Conservation (phyloP, 495 filamentous ascomycete genomes). For the Aspergillus steynii region DNA sequence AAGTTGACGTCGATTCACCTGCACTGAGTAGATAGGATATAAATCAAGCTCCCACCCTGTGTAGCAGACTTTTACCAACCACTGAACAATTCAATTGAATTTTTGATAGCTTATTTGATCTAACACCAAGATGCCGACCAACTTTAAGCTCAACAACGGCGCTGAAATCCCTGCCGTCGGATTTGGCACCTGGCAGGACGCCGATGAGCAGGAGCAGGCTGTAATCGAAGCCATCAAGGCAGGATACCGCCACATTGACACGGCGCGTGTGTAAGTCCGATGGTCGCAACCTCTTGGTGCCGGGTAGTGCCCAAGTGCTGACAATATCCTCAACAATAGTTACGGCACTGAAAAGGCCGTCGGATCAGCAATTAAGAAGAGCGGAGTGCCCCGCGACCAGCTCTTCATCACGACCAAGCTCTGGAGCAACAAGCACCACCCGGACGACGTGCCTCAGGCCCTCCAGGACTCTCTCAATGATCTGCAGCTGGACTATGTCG, state of each 20-base stretch:
- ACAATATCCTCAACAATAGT: conserved; percentile 20
- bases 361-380: conserved; percentile 57
- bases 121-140: conserved; percentile 29
- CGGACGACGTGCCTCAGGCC: conserved; percentile 59
- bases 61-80: background rate
- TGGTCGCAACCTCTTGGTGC: background rate
- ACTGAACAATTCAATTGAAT: background rate
- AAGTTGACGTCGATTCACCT: conserved; percentile 15
- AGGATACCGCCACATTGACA: conserved; percentile 65
- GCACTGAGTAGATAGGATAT: background rate
- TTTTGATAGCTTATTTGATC: background rate
- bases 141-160: conserved; percentile 50
- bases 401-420: conserved; percentile 72
- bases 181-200: conserved; percentile 54
- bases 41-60: background rate
- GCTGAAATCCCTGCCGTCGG: conserved; percentile 50
- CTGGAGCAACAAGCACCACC: conserved; percentile 68
- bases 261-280: conserved; percentile 47
- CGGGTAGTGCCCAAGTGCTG: conserved; percentile 5
- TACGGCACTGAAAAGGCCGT: conserved; percentile 54
- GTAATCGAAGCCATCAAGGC: conserved; percentile 50
- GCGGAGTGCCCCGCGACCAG: conserved; percentile 56
- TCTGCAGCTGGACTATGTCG: conserved; percentile 64
- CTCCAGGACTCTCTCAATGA: conserved; percentile 60
- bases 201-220: conserved; percentile 43